Evolutionary conservation across 495 filamentous ascomycete species (phyloP), one percentile per base, ranked within the genome.

Genomic region (Tuber borchii): DNA sequence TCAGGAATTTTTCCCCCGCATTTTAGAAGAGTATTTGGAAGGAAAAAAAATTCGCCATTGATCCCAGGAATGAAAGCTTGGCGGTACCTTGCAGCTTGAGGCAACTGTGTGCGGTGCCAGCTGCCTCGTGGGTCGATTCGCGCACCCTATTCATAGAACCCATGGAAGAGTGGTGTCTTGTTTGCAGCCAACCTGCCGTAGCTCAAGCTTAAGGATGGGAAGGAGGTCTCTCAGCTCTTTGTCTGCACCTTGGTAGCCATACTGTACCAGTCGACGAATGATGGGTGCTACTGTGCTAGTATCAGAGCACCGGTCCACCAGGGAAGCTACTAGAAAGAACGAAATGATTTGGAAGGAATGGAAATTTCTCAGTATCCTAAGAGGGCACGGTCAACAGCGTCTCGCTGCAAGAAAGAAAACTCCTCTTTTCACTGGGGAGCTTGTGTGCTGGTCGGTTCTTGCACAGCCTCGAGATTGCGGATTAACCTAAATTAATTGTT

Each of bases 31-130:
- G n/a, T 4, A 17, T 65, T 65, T 65, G 56, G 56, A 65, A 65
- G 56, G 56, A 65, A 65, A 65, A 65, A 61, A 26, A 65, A 65
- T 65, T 65, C 56, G 26, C 56, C 56, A 65, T 65, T 5, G 12
- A 16, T 31, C 31, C 56, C 26, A 65, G 56, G 56, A 16, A 65
- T 65, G 56, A 34, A 16, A 34, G 56, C 56, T 65, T 65, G 26
- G 56, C 56, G 26, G 56, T 65, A 65, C 56, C 56, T 65, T 65
- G 56, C 56, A 65, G 56, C 56, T 65, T 65, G 56, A 26, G 56
- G 56, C 56, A 65, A 34, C 56, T 65, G 56, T 34, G 56, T 65
- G 56, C 56, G 56, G 26, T 65, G 56, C 56, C 48, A 14, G 31
- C 17, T 65, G 56, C 56, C 26, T 65, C 26, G 56, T 61, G 56